Evolutionary conservation across 768 basidiomycete genomes (phyloP), one percentile per base, ranked within the genome.

Genomic region (Holtermannia corniformis): DNA sequence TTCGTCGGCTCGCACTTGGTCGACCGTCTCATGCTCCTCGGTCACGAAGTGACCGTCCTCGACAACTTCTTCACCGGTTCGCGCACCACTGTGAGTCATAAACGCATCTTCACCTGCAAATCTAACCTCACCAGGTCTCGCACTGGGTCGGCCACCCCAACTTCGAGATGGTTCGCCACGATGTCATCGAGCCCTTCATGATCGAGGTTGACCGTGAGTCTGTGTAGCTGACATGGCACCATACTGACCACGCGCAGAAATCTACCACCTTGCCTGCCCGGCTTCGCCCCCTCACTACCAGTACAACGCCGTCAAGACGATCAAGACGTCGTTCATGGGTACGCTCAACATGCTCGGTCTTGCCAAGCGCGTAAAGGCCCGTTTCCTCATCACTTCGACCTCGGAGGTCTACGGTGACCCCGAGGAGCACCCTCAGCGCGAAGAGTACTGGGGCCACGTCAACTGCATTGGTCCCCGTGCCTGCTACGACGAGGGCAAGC

Each of bases 401-500:
- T 96, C 92, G 47, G 93, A 99, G 79, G 87, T 99, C 5, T 99
- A 99, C 70, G 95, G 95, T 48, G 92, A 96, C 74, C 95, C 95
- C 13, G 88, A 91, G 71, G 92, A 95, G 28, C 95, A 99, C 74
- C 95, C 95, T 23, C 95, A 99, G 72, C 80, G 76, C 52, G 91
- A 96, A 73, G 90, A 95, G 68, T 93, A 93, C 73, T 95, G 91
- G 91, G 92, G 91, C 44, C 84, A 97, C 73, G 95, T 99, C 68
- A 99, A 99, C 77, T 91, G 91, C 41, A 95, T 92, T 63, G 95
- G 95, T 21, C 87, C 88, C 55, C 87, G 95, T 57, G 92, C 93
- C n/a, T 99, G 95, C 74, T 99, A 99, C 70, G 95, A 99, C 68
- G 95, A 99, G 75, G 95, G 95, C 46, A 99, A 99, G 76, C 90